phyloP scores from a whole-genome alignment of 116 monocot genomes.

The Papilionanthe hybrid region DNA sequence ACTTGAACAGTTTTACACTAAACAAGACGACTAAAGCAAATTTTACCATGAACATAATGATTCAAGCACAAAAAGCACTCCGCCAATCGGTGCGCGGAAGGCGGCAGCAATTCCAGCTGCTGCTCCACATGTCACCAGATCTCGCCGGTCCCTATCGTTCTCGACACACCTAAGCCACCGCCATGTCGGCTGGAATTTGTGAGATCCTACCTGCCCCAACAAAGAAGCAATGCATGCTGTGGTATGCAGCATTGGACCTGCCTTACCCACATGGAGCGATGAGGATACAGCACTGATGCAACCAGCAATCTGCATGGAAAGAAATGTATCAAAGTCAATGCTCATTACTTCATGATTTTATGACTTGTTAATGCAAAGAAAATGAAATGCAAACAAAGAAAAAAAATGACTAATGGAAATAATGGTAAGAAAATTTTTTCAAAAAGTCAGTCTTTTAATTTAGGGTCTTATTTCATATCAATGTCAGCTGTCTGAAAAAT shows the following conservation, averaged over 20 bases:
- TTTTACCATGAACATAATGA: constrained; percentile 78
- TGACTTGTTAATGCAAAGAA: background rate
- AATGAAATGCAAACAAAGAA: background rate
- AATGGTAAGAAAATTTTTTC: background rate
- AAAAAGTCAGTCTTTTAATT: background rate
- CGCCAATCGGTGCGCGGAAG: constrained; percentile 91
- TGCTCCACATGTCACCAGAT: constrained; percentile 81
- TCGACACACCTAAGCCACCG: constrained; percentile 79
- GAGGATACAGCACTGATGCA: constrained; percentile 77
- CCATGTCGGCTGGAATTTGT: constrained; percentile 61
- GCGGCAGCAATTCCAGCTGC: constrained; percentile 82
- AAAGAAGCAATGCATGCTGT: constrained; percentile 79
- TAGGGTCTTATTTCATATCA: too few species aligned
- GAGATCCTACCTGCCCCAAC: constrained; percentile 73
- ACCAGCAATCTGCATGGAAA: constrained; percentile 50
- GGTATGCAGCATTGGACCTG: constrained; percentile 86
- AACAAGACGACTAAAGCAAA: background rate
- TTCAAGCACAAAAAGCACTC: constrained; percentile 89
- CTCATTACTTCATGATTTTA: background rate
- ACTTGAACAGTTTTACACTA: too few species aligned
- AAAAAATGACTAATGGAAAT: background rate
- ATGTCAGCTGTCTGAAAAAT: too few species aligned
- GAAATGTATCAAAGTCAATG: background rate
- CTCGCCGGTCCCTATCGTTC: constrained; percentile 82
- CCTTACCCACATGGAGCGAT: constrained; percentile 89